Base-by-base conservation (phyloP, 1,139 yeast species). In the Blastobotrys aristatus region DNA sequence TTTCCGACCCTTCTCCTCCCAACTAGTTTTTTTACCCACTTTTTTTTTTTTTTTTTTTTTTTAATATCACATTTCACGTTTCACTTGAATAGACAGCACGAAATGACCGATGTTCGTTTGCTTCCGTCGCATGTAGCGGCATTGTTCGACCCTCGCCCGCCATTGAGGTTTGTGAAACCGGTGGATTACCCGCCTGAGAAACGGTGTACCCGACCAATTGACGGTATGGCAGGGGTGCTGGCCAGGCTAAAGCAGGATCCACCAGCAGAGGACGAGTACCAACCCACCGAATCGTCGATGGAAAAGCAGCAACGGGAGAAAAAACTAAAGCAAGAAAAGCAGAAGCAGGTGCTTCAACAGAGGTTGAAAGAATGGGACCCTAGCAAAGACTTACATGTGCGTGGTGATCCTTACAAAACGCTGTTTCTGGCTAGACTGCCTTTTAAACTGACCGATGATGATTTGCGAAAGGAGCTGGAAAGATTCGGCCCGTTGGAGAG, bases 391-490 rank as follows among this genome's bases (percentile, higher is more conserved):
- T 75, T 78, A 5, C 79, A 82, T 45, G 71, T 82, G 22, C 71
- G 75, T 53, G 83, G 84, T 8, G 95, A 89, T 58, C 95, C 97
- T 0, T 81, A 75, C 60, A 72, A 73, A 50, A 90, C 97, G 0
- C 74, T 92, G 1, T 89, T 92, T 60, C 74, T 92, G 2, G 82
- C 84, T 0, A 69, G 97, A 47, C 65, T 90, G 47, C 78, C 79
- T 44, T 89, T 84, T 60, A 67, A 68, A 4, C 68, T 78, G n/a
- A 77, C 79, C 0, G 96, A 89, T 58, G 65, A 80, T 17, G 94
- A 87, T 43, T 62, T 92, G 17, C 81, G 81, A 32, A 74, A 75
- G 52, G 76, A 71, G 46, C 85, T 89, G 58, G 67, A 76, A 33
- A 72, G 71, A 53, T 87, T 70, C 66, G 97, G 97, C 0, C 76